Percentiles rank a stretch among this genome's conserved stretches.
Conservation (phyloP, 2,329 filamentous ascomycete genomes). For the Paradendryphiella salina region DNA sequence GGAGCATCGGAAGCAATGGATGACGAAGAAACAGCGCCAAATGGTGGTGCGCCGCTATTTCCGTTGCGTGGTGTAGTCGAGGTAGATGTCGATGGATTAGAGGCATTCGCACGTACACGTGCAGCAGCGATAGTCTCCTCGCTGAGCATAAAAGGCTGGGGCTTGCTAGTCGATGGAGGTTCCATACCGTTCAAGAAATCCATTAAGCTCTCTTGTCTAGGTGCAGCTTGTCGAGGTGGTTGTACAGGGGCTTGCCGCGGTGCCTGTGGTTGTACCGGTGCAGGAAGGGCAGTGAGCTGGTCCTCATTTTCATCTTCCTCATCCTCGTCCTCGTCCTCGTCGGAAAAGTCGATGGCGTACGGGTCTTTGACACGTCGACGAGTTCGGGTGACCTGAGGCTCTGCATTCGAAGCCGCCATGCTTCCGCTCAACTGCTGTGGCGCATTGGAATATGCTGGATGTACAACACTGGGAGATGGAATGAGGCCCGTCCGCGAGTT, state of each 20-base stretch:
- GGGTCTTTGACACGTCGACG: constrained; percentile 81
- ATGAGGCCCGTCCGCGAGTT: constrained; percentile 76
- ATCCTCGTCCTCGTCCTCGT: constrained; percentile 30
- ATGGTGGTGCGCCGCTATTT: constrained; percentile 6
- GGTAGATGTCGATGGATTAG: constrained; percentile 10
- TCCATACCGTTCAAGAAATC: constrained; percentile 73
- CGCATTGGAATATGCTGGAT: constrained; percentile 45
- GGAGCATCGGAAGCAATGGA: constrained; percentile 25
- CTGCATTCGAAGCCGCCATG: constrained; percentile 32
- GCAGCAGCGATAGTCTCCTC: constrained; percentile 40
- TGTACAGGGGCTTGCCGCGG: constrained; percentile 16
- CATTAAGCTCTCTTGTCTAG: constrained; percentile 62
- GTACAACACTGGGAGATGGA: constrained; percentile 35
- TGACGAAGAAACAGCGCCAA: constrained; percentile 18
- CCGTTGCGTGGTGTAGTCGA: constrained; percentile 19
- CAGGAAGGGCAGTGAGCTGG: constrained; percentile 53
- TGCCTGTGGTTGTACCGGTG: constrained; percentile 31
- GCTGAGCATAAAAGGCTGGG: constrained; percentile 42
- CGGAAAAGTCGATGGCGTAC: constrained; percentile 77
- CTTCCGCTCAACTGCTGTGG: constrained; percentile 42
- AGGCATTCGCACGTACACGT: constrained; percentile 32
- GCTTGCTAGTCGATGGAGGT: constrained; percentile 55
- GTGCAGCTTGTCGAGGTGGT: constrained; percentile 2
- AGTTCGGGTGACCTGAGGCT: constrained; percentile 69
- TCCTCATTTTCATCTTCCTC: constrained; percentile 54